A percentile compares a stretch with the other conserved stretches of the same genome.
Conservation (phyloP, 345 rosid genomes). For the Nephelium lappaceum region DNA sequence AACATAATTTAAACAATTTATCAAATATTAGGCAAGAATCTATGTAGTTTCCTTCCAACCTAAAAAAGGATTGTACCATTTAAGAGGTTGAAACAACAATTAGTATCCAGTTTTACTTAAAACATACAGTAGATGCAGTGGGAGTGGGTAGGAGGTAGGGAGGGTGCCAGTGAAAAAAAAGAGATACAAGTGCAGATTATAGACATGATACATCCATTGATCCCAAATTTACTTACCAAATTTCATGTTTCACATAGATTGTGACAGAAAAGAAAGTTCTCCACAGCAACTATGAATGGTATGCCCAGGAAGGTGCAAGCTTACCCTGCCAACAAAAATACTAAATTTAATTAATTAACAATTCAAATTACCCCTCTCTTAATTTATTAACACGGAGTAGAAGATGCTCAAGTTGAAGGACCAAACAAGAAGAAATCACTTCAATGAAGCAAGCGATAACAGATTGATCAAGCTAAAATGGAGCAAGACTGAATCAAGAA, state of each 20-base stretch:
- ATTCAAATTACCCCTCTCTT: not conserved
- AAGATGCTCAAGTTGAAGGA: not conserved
- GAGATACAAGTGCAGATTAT: not conserved
- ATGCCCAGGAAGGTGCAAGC: constrained; percentile 16
- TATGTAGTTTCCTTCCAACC: not conserved
- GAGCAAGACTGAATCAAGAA: not conserved
- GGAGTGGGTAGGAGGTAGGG: not conserved
- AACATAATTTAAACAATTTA: not conserved
- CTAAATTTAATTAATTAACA: constrained; percentile 17
- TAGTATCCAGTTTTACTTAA: not conserved
- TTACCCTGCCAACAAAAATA: constrained; percentile 25
- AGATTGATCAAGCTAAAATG: not conserved
- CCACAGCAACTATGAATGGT: constrained; percentile 26
- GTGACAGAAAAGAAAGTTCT: constrained; percentile 14
- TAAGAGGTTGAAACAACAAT: not conserved
- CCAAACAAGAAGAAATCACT: not conserved
- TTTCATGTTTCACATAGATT: constrained; percentile 56
- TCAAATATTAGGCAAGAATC: not conserved
- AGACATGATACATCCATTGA: not conserved
- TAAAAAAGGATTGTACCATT: not conserved
- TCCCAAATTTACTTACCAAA: constrained; percentile 41
- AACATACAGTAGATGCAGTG: not conserved
- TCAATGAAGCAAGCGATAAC: not conserved
- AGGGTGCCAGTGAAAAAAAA: not conserved
- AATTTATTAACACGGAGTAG: not conserved